Conservation (phyloP, 345 rosid species). For the Arabis alpina region DNA sequence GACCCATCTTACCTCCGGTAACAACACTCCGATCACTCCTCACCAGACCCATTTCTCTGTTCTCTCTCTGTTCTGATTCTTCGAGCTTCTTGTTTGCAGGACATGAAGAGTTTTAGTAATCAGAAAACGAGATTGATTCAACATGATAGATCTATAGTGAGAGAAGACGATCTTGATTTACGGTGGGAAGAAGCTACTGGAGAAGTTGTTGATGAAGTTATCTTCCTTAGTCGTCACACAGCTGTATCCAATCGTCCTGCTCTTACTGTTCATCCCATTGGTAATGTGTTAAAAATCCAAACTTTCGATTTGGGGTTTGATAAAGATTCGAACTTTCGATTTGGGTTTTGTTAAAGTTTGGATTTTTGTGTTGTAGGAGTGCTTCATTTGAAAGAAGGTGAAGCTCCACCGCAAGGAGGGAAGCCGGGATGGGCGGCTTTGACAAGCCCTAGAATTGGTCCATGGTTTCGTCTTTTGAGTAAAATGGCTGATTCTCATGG, state of each 20-base stretch:
- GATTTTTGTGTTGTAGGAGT: constrained; percentile 51
- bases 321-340: neutral
- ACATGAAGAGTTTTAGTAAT: constrained; percentile 59
- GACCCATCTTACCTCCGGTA: constrained; percentile 57
- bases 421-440: constrained; percentile 94
- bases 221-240: constrained; percentile 90
- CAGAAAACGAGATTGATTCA: constrained; percentile 65
- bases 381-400: constrained; percentile 84
- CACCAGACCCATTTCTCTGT: neutral
- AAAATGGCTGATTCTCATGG: constrained; percentile 65
- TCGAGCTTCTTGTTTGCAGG: constrained; percentile 43
- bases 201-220: constrained; percentile 77
- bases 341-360: constrained; percentile 15
- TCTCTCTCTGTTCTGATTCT: neutral
- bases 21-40: neutral
- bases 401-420: constrained; percentile 86
- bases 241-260: constrained; percentile 95
- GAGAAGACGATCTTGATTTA: constrained; percentile 75
- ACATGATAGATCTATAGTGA: constrained; percentile 65
- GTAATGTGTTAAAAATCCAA: constrained; percentile 38
- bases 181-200: constrained; percentile 90
- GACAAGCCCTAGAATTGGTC: constrained; percentile 83
- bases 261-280: constrained; percentile 86
- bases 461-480: constrained; percentile 83
- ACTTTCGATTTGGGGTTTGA: constrained; percentile 22